These are phyloP conservation scores for Acanthamoeba castellanii DNA, from an alignment of 208 protist genomes.

Conservation along the genomic window DNA sequence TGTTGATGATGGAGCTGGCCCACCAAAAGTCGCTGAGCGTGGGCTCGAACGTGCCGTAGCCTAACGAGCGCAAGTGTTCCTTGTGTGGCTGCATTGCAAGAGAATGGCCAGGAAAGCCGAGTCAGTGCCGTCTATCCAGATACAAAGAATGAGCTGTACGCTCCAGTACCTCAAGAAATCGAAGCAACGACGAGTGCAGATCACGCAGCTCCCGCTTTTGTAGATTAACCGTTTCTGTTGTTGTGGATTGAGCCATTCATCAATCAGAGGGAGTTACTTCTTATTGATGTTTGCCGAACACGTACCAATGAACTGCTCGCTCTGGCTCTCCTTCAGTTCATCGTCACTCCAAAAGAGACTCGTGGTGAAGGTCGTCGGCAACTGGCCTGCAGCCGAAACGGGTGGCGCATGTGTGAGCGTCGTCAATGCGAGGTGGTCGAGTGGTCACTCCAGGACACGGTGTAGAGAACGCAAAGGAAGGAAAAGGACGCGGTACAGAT, in stretches of 20 bases:
- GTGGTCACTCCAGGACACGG: neutral
- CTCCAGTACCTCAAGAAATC: neutral
- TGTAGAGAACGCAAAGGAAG: too few relatives aligned
- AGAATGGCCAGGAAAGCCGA: too few relatives aligned
- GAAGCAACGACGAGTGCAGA: neutral
- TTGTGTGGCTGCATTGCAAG: neutral
- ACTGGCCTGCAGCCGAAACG: neutral
- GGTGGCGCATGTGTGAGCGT: neutral
- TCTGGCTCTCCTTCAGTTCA: neutral
- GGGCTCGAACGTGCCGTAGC: neutral
- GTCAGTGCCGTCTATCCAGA: too few relatives aligned
- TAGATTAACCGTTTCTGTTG: neutral
- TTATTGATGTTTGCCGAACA: neutral
- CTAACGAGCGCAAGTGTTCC: neutral
- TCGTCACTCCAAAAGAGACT: neutral
- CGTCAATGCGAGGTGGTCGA: neutral
- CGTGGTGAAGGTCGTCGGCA: constrained; percentile 23
- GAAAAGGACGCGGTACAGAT: neutral
- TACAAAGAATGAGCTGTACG: too few relatives aligned
- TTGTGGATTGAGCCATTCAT: neutral
- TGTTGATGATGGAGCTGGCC: constrained; percentile 32
- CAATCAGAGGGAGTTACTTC: neutral
- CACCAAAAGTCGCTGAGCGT: neutral
- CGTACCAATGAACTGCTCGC: neutral
- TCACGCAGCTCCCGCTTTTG: neutral